Evolutionary conservation across 257 asterid species (phyloP).

Genomic region (Plantago ovata): DNA sequence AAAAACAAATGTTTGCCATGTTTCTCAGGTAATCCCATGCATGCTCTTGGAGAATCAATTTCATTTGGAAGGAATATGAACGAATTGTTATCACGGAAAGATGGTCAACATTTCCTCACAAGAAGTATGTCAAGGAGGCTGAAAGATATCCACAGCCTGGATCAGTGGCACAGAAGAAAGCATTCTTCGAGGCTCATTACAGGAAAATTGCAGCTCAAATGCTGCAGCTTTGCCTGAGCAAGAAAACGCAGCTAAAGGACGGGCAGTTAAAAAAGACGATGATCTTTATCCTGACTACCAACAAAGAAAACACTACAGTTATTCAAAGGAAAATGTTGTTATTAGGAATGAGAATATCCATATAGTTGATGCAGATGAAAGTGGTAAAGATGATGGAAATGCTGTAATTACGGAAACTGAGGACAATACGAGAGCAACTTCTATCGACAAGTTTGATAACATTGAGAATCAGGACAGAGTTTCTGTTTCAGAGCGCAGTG

Average conservation of each 20-base stretch:
- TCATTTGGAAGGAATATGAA: slow-evolving; percentile 78
- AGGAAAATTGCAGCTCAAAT: slow-evolving; percentile 78
- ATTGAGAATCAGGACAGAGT: slow-evolving; percentile 27
- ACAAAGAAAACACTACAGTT: slow-evolving; percentile 20
- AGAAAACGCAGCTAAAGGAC: slow-evolving; percentile 31
- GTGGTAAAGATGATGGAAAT: slow-evolving; percentile 20
- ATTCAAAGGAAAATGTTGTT: not conserved
- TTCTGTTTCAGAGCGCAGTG: slow-evolving; percentile 57
- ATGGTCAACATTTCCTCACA: slow-evolving; percentile 86
- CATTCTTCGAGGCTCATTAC: slow-evolving; percentile 98
- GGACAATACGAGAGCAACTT: slow-evolving; percentile 17
- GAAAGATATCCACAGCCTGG: slow-evolving; percentile 80
- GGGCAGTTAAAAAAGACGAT: slow-evolving; percentile 12
- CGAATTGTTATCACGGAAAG: slow-evolving; percentile 77
- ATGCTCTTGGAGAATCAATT: slow-evolving; percentile 73
- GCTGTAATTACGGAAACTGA: slow-evolving; percentile 17
- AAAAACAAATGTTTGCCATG: not conserved
- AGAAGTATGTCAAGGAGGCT: slow-evolving; percentile 88
- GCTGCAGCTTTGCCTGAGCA: slow-evolving; percentile 74
- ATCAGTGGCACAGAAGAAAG: slow-evolving; percentile 91
- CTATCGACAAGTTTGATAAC: slow-evolving; percentile 20
- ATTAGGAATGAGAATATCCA: not conserved
- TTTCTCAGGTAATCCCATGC: slow-evolving; percentile 58
- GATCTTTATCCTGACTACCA: slow-evolving; percentile 11
- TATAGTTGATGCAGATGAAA: slow-evolving; percentile 8